Conservation (phyloP, 139 green algal species). For the Trebouxia sp. region DNA sequence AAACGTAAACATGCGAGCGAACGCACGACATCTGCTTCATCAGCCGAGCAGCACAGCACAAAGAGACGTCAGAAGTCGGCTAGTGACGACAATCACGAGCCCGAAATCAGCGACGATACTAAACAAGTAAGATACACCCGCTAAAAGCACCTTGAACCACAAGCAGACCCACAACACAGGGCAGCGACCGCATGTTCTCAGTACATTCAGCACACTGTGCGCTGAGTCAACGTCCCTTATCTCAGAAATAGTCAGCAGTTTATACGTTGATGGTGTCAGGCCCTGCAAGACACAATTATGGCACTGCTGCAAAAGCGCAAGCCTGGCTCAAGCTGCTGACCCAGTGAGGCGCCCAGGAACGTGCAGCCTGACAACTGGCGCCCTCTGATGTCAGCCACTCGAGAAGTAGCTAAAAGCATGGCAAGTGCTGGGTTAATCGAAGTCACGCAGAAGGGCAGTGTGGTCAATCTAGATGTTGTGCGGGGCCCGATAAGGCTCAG, state of each 20-base stretch:
- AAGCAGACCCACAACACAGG: neutral
- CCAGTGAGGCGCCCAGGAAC: slow-evolving; percentile 45
- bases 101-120: neutral
- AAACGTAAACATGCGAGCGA: too few relatives aligned
- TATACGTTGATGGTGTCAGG: neutral
- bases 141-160: neutral
- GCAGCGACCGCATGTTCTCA: neutral
- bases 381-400: slow-evolving; percentile 41
- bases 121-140: neutral
- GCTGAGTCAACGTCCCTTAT: neutral
- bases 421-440: slow-evolving; percentile 33
- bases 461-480: slow-evolving; percentile 31
- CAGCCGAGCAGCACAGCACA: too few relatives aligned
- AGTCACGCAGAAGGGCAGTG: slow-evolving; percentile 48
- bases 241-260: neutral
- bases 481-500: slow-evolving; percentile 51
- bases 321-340: slow-evolving; percentile 48
- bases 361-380: slow-evolving; percentile 40
- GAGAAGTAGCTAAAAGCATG: slow-evolving; percentile 34
- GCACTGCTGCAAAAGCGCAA: slow-evolving; percentile 31
- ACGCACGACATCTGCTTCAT: too few relatives aligned
- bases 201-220: neutral
- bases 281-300: slow-evolving; percentile 39
- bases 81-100: too few relatives aligned
- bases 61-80: too few relatives aligned